These are phyloP conservation scores for Pancytospora philotis DNA, from an alignment of 371 early-diverging fungal genomes.

Conservation along the genomic window DNA sequence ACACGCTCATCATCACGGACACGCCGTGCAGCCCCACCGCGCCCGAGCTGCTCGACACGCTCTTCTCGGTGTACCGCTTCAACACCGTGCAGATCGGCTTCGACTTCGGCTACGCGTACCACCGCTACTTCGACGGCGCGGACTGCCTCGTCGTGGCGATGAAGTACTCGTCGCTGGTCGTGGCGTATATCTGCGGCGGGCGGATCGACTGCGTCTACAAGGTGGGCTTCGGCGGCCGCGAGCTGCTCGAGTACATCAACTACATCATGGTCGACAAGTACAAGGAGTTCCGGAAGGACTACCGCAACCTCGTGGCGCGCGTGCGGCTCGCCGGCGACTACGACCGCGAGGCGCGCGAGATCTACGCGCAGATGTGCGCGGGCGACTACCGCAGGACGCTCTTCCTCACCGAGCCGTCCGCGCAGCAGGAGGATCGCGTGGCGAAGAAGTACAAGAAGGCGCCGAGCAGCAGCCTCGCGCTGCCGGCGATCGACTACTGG, in stretches of 20 bases:
- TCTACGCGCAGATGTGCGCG: conserved; percentile 40
- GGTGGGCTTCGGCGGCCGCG: conserved; percentile 54
- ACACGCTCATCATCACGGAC: conserved; percentile 55
- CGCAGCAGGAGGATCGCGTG: conserved; percentile 22
- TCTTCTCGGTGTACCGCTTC: conserved; percentile 52
- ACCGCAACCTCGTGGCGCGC: conserved; percentile 32
- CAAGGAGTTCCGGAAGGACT: conserved; percentile 38
- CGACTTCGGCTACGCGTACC: conserved; percentile 55
- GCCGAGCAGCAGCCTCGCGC: neutral
- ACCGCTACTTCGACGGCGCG: conserved; percentile 33
- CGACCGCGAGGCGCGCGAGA: conserved; percentile 38
- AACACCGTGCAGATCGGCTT: conserved; percentile 51
- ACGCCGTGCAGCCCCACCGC: conserved; percentile 50
- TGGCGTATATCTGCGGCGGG: conserved; percentile 13
- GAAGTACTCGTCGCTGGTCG: conserved; percentile 13
- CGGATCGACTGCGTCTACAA: conserved; percentile 49
- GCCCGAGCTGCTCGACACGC: conserved; percentile 30
- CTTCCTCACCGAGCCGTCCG: conserved; percentile 17
- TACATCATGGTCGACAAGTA: conserved; percentile 39
- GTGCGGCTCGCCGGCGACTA: conserved; percentile 40
- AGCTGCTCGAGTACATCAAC: conserved; percentile 41
- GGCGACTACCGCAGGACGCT: conserved; percentile 34
- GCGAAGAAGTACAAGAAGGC: conserved; percentile 23
- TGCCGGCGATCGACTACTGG: conserved; percentile 24
- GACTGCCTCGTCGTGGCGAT: conserved; percentile 24